These are phyloP conservation scores for Trypanosoma cruzi DNA, from an alignment of 208 protist species.

Conservation along the genomic window DNA sequence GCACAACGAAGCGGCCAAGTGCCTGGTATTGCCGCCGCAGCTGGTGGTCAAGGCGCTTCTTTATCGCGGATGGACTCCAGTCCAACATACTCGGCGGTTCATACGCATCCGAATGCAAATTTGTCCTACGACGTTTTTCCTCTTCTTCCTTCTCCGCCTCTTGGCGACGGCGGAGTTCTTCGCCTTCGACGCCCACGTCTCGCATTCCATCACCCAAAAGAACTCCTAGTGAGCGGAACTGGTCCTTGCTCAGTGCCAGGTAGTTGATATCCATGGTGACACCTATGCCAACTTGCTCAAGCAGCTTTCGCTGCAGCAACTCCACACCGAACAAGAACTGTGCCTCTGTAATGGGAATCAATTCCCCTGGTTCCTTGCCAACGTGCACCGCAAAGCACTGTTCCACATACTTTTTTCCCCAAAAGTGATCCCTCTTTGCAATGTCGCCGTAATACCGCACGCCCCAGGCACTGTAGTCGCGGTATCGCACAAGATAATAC, in stretches of 20 bases:
- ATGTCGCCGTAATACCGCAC: constrained; percentile 50
- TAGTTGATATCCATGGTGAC: constrained; percentile 53
- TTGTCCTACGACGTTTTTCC: constrained; percentile 13
- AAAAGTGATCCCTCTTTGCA: constrained; percentile 58
- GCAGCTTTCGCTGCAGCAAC: constrained; percentile 68
- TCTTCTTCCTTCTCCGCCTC: constrained; percentile 41
- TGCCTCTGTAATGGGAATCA: constrained; percentile 78
- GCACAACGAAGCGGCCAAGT: constrained; percentile 65
- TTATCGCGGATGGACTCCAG: constrained; percentile 70
- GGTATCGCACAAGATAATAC: constrained; percentile 85
- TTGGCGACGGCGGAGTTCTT: constrained; percentile 38
- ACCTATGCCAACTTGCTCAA: constrained; percentile 34
- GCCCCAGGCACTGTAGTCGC: constrained; percentile 82
- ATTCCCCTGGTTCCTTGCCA: constrained; percentile 68
- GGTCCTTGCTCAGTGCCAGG: constrained; percentile 71
- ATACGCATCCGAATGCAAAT: constrained; percentile 28
- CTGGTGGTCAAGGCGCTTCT: constrained; percentile 65
- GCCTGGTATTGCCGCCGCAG: constrained; percentile 55
- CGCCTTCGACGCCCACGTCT: constrained; percentile 56
- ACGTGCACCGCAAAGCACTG: constrained; percentile 88
- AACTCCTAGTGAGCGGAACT: constrained; percentile 77
- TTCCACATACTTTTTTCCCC: constrained; percentile 77
- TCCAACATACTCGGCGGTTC: constrained; percentile 75
- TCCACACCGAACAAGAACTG: constrained; percentile 82
- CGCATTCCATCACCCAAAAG: constrained; percentile 75